phyloP scores from a whole-genome alignment of 805 yeast species.

The Vanderwaltozyma tropicalis region DNA sequence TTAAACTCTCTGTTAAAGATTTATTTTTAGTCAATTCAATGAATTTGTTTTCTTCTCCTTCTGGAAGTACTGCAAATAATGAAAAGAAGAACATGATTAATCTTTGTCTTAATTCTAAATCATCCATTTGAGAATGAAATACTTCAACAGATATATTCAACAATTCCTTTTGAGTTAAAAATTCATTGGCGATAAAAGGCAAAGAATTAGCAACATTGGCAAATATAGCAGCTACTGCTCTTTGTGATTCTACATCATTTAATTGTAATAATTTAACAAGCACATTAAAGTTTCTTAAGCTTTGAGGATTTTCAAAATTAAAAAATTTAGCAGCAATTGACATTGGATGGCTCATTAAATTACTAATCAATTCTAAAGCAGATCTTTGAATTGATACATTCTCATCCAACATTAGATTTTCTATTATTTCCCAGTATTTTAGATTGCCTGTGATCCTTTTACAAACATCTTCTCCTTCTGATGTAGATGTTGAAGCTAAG shows the following conservation, averaged over 20 bases:
- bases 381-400: conserved; percentile 45
- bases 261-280: conserved; percentile 33
- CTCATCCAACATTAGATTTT: conserved; percentile 34
- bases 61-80: conserved; percentile 16
- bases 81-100: conserved; percentile 26
- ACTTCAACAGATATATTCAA: conserved; percentile 18
- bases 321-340: conserved; percentile 44
- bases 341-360: conserved; percentile 36
- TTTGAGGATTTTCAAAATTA: conserved; percentile 35
- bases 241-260: conserved; percentile 33
- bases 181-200: conserved; percentile 28
- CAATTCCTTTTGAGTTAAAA: conserved; percentile 19
- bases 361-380: conserved; percentile 53
- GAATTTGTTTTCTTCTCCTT: conserved; percentile 2
- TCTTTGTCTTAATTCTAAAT: conserved; percentile 26
- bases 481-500: conserved; percentile 39
- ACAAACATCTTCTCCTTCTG: conserved; percentile 31
- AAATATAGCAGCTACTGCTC: conserved; percentile 31
- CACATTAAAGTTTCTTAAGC: conserved; percentile 33
- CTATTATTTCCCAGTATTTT: conserved; percentile 38
- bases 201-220: conserved; percentile 28
- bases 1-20: conserved; percentile 8
- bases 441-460: conserved; percentile 24
- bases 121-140: conserved; percentile 21
- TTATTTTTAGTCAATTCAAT: conserved; percentile 5